A percentile compares a stretch with the other conserved stretches of the same genome.
Evolutionary conservation across 2,329 filamentous ascomycete species (phyloP).

Genomic region (Trichoderma atroviride): DNA sequence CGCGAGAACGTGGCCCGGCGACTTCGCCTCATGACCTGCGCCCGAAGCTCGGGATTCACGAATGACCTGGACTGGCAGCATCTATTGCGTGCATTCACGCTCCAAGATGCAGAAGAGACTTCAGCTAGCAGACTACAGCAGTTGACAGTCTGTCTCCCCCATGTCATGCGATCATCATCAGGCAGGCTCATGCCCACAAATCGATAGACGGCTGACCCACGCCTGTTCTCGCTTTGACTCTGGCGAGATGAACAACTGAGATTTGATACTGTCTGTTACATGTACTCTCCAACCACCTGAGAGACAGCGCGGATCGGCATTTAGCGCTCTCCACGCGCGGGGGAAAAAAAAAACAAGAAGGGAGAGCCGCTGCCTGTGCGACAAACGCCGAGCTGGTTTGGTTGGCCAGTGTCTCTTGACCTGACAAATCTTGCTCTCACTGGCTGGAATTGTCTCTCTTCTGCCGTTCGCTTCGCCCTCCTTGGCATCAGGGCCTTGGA

Average conservation of each 20-base stretch:
- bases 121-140: neutral
- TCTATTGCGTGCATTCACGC: neutral
- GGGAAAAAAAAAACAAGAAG: neutral
- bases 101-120: neutral
- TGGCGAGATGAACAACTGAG: slow-evolving; percentile 5
- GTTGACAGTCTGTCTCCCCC: neutral
- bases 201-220: slow-evolving; percentile 22
- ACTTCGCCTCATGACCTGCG: slow-evolving; percentile 15
- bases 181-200: slow-evolving; percentile 9
- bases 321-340: slow-evolving; percentile 2
- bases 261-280: neutral
- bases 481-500: neutral
- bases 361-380: neutral
- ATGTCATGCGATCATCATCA: slow-evolving; percentile 11
- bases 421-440: neutral
- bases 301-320: slow-evolving; percentile 17
- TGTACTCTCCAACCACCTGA: neutral
- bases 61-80: neutral
- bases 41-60: neutral
- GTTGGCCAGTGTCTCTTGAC: neutral
- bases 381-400: neutral
- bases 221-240: neutral
- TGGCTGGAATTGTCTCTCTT: neutral
- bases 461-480: neutral
- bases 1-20: neutral